These are phyloP conservation scores for Furcasterigmium furcatum DNA, from an alignment of 2,329 filamentous ascomycete genomes.

Conservation along the genomic window DNA sequence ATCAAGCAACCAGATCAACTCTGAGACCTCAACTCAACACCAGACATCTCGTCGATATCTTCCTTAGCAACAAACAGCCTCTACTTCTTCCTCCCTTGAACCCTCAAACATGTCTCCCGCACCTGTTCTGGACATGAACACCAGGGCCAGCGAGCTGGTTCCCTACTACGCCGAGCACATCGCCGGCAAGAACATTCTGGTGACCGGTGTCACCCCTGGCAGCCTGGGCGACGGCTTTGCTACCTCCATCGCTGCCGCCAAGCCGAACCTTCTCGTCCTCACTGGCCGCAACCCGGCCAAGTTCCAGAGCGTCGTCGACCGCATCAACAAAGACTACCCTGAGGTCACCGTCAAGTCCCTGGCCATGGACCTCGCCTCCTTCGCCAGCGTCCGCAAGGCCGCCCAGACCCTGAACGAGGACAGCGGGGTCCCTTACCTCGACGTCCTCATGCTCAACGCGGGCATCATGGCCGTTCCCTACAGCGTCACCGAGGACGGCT, in stretches of 20 bases:
- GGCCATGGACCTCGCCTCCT: constrained; percentile 34
- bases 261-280: constrained; percentile 39
- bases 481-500: constrained; percentile 27
- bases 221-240: constrained; percentile 34
- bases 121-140: constrained; percentile 3
- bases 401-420: constrained; percentile 29
- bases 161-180: constrained; percentile 24
- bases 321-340: constrained; percentile 26
- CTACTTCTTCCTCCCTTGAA: too few species aligned
- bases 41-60: too few species aligned
- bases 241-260: constrained; percentile 31
- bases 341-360: constrained; percentile 27
- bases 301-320: constrained; percentile 29
- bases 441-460: constrained; percentile 40
- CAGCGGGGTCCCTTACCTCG: constrained; percentile 26
- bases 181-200: constrained; percentile 32
- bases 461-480: constrained; percentile 34
- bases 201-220: constrained; percentile 37
- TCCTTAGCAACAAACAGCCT: too few species aligned
- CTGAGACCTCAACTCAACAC: too few species aligned
- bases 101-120: constrained; percentile 7
- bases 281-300: constrained; percentile 40
- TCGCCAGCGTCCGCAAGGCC: constrained; percentile 32
- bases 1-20: too few species aligned
- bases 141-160: constrained; percentile 21